These are phyloP conservation scores for Scleroderma bovista DNA, from an alignment of 768 basidiomycete genomes.

Conservation along the genomic window DNA sequence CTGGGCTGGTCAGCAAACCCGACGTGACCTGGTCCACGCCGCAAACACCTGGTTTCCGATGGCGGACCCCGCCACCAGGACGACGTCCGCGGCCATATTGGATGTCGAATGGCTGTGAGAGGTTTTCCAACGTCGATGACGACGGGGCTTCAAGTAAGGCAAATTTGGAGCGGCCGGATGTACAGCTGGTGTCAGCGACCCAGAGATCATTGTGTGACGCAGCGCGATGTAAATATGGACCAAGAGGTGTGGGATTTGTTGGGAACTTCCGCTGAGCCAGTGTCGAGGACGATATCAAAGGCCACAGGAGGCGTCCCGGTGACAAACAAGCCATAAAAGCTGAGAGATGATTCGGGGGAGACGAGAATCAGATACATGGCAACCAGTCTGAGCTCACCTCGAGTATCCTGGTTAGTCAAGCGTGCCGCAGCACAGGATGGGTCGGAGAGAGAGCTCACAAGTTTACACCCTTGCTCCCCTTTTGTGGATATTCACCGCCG, in stretches of 20 bases:
- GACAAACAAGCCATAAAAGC: conserved; percentile 70
- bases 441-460: conserved; percentile 32
- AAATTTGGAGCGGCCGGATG: conserved; percentile 39
- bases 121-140: conserved; percentile 59
- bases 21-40: conserved; percentile 48
- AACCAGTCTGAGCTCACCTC: conserved; percentile 36
- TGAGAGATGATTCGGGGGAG: conserved; percentile 20
- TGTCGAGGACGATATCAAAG: conserved; percentile 86
- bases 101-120: conserved; percentile 55
- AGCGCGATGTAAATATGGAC: background rate
- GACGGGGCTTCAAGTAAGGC: conserved; percentile 43
- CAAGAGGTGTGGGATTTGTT: background rate
- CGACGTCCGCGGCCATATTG: conserved; percentile 83
- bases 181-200: too few species aligned
- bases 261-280: conserved; percentile 64
- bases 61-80: conserved; percentile 87
- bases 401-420: conserved; percentile 64
- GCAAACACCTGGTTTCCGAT: conserved; percentile 78
- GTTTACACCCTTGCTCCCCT: conserved; percentile 48
- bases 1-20: conserved; percentile 58
- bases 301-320: conserved; percentile 79
- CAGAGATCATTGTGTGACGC: conserved; percentile 60
- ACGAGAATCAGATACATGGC: conserved; percentile 15
- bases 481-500: conserved; percentile 16
- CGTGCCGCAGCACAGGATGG: background rate